Evolutionary conservation across 768 basidiomycete genomes (phyloP).

Genomic region (Tricholoma sp.): DNA sequence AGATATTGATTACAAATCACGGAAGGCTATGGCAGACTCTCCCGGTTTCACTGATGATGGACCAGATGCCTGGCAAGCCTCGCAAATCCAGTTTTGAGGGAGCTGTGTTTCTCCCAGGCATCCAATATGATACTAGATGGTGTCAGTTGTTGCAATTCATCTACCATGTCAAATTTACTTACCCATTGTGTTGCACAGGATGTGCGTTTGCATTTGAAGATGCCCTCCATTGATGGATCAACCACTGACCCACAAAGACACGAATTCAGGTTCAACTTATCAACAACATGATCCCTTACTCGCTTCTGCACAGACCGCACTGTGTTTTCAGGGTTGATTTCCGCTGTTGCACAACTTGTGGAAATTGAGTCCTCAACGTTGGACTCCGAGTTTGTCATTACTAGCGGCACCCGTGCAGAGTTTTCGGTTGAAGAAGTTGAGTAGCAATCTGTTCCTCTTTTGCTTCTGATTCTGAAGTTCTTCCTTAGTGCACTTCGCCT

Average conservation of each 20-base stretch:
- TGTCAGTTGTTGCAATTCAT: too few relatives aligned
- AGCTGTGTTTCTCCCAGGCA: not conserved
- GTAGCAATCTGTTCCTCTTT: too few relatives aligned
- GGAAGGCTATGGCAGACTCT: too few relatives aligned
- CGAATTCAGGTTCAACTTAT: not conserved
- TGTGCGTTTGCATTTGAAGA: not conserved
- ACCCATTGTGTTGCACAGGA: not conserved
- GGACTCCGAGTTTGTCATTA: not conserved
- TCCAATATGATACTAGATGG: too few relatives aligned
- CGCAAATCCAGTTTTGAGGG: not conserved
- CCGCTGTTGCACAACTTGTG: not conserved
- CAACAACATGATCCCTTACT: not conserved
- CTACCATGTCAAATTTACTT: not conserved
- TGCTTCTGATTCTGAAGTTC: too few relatives aligned
- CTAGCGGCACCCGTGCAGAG: not conserved
- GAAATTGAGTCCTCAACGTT: not conserved
- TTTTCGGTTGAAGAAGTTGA: too few relatives aligned
- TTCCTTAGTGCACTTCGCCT: too few relatives aligned
- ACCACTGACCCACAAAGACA: not conserved
- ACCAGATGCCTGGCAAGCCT: not conserved
- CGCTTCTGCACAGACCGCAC: too few relatives aligned
- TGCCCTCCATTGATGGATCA: too few relatives aligned
- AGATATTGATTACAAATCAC: too few relatives aligned
- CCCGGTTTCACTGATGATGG: too few relatives aligned
- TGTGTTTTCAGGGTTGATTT: too few relatives aligned